Evolutionary conservation across 352 stramenopile species (phyloP).

Genomic region (Phytophthora uliginosa): DNA sequence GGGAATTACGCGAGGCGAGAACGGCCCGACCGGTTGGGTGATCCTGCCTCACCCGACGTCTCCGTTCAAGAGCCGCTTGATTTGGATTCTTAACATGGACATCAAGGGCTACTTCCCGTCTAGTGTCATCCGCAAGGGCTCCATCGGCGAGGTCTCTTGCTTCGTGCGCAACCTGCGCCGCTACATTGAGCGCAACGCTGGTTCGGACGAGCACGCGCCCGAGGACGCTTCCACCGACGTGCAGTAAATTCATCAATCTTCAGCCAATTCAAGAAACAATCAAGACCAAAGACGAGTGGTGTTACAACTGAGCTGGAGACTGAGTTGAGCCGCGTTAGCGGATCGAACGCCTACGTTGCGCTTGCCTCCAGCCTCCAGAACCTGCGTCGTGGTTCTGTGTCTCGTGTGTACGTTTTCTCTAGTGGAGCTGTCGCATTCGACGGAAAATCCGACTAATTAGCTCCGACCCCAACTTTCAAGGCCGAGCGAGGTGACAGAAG

Average conservation of each 20-base stretch:
- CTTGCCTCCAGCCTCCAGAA: slow-evolving; percentile 14
- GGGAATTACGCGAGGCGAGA: slow-evolving; percentile 82
- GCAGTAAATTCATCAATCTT: slow-evolving; percentile 49
- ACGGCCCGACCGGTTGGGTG: slow-evolving; percentile 77
- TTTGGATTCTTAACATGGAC: slow-evolving; percentile 89
- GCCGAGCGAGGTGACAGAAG: slow-evolving; percentile 38
- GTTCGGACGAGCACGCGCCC: slow-evolving; percentile 17
- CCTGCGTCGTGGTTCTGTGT: slow-evolving; percentile 37
- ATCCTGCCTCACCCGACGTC: slow-evolving; percentile 81
- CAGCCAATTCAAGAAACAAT: slow-evolving; percentile 35
- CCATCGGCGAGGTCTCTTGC: slow-evolving; percentile 80
- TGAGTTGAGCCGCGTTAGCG: slow-evolving; percentile 17
- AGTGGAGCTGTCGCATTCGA: slow-evolving; percentile 41
- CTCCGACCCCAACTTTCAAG: slow-evolving; percentile 23
- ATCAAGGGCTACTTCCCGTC: slow-evolving; percentile 89
- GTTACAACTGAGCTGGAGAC: slow-evolving; percentile 17
- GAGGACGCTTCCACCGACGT: slow-evolving; percentile 33
- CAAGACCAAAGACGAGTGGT: slow-evolving; percentile 35
- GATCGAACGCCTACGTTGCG: slow-evolving; percentile 33
- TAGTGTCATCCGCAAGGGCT: slow-evolving; percentile 84
- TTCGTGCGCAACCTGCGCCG: slow-evolving; percentile 85
- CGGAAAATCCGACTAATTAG: slow-evolving; percentile 39
- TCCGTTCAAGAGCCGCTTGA: slow-evolving; percentile 79
- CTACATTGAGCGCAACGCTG: slow-evolving; percentile 64
- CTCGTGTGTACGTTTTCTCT: slow-evolving; percentile 36